These are phyloP conservation scores for Colletotrichum scovillei DNA, from an alignment of 2,329 filamentous ascomycete species.

Conservation along the genomic window DNA sequence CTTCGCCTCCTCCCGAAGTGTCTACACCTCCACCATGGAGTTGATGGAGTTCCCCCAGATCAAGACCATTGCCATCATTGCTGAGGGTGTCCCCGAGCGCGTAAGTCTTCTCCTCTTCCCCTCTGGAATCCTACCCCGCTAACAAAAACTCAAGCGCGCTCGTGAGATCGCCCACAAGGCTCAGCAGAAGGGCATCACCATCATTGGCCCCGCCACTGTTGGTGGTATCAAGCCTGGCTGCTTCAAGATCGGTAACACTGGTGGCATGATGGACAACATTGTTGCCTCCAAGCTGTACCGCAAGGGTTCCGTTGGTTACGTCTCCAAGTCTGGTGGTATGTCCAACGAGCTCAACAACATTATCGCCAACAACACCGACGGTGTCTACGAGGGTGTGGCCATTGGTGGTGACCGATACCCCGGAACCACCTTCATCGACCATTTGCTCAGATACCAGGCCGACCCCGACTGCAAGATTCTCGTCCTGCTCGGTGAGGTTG, in stretches of 20 bases:
- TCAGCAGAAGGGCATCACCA: constrained; percentile 98
- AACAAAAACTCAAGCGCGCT: constrained; percentile 73
- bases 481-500: constrained; percentile 94
- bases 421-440: constrained; percentile 99
- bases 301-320: constrained; percentile 97
- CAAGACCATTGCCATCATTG: constrained; percentile 99
- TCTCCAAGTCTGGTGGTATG: constrained; percentile 99
- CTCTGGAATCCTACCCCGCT: constrained; percentile 19
- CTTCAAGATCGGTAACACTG: constrained; percentile 99
- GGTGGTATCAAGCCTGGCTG: constrained; percentile 99
- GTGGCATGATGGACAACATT: constrained; percentile 99
- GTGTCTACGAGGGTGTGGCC: constrained; percentile 98
- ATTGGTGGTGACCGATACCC: constrained; percentile 99
- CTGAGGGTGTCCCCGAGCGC: constrained; percentile 98
- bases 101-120: constrained; percentile 64
- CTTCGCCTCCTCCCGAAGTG: constrained; percentile 98
- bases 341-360: constrained; percentile 99
- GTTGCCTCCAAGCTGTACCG: constrained; percentile 99
- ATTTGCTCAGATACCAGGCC: constrained; percentile 94
- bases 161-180: constrained; percentile 98
- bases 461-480: constrained; percentile 99
- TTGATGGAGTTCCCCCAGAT: constrained; percentile 97
- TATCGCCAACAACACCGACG: constrained; percentile 93
- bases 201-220: constrained; percentile 97
- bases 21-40: constrained; percentile 99